Conservation (phyloP, 768 basidiomycete genomes). For the Tremella mesenterica region DNA sequence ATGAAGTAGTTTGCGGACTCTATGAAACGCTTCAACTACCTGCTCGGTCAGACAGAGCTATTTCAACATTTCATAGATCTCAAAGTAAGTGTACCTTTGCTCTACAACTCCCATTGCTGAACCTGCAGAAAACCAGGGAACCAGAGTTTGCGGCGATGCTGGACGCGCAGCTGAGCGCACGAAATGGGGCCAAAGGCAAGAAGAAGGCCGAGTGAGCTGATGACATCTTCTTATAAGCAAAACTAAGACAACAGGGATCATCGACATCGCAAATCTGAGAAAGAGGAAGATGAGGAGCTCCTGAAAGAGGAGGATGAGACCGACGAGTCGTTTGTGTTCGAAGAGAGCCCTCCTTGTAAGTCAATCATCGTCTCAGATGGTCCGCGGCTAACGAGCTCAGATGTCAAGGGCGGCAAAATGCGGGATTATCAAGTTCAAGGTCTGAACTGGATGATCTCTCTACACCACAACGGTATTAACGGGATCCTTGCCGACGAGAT, state of each 20-base stretch:
- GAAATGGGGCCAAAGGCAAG: slow-evolving; percentile 65
- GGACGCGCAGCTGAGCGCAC: slow-evolving; percentile 56
- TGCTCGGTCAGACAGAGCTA: slow-evolving; percentile 94
- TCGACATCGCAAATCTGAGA: slow-evolving; percentile 89
- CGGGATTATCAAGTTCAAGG: slow-evolving; percentile 91
- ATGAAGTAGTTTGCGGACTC: slow-evolving; percentile 68
- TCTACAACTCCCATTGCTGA: background rate
- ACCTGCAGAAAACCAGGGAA: slow-evolving; percentile 66
- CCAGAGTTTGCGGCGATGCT: slow-evolving; percentile 85
- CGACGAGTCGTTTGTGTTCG: slow-evolving; percentile 88
- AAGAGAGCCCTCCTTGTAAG: slow-evolving; percentile 82
- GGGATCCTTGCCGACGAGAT: slow-evolving; percentile 98
- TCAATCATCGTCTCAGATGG: slow-evolving; percentile 9
- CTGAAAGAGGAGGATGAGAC: slow-evolving; percentile 79
- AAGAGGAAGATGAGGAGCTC: slow-evolving; percentile 95
- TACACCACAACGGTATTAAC: slow-evolving; percentile 92
- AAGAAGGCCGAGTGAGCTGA: slow-evolving; percentile 63
- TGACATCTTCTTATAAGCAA: background rate
- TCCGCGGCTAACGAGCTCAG: slow-evolving; percentile 47
- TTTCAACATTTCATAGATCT: slow-evolving; percentile 98
- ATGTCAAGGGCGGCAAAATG: slow-evolving; percentile 77
- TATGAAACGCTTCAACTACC: slow-evolving; percentile 91
- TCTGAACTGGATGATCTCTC: slow-evolving; percentile 90
- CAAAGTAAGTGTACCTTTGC: slow-evolving; percentile 53
- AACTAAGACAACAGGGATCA: slow-evolving; percentile 53